Evolutionary conservation across 2,329 filamentous ascomycete species (phyloP).

Genomic region (Aspergillus sp.): DNA sequence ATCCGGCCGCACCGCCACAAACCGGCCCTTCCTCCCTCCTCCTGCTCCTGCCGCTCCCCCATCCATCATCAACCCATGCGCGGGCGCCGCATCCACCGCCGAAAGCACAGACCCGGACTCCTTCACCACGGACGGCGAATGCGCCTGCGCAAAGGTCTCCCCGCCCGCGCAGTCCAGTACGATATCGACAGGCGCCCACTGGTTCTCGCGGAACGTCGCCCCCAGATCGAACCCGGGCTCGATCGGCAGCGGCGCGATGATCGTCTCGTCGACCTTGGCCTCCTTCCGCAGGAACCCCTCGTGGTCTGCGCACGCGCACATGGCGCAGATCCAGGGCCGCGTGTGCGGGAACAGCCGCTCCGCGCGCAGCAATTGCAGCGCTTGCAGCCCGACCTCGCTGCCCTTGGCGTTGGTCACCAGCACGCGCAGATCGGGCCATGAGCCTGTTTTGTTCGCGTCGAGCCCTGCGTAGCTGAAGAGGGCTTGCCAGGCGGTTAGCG

Average conservation of each 20-base stretch:
- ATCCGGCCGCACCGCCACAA: slow-evolving; percentile 30
- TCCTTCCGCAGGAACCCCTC: slow-evolving; percentile 17
- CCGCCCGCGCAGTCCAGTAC: slow-evolving; percentile 32
- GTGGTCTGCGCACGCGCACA: slow-evolving; percentile 15
- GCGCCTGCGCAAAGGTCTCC: slow-evolving; percentile 24
- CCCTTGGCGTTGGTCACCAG: slow-evolving; percentile 30
- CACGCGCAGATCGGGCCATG: slow-evolving; percentile 18
- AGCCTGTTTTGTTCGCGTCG: slow-evolving; percentile 13
- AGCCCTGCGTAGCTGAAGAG: slow-evolving; percentile 29
- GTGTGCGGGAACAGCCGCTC: slow-evolving; percentile 20
- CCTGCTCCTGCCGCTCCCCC: slow-evolving; percentile 3
- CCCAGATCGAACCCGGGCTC: slow-evolving; percentile 21
- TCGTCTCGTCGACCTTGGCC: slow-evolving; percentile 25
- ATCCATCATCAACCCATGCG: slow-evolving; percentile 5
- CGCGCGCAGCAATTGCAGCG: slow-evolving; percentile 29
- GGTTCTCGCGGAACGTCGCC: slow-evolving; percentile 19
- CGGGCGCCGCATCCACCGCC: slow-evolving; percentile 21
- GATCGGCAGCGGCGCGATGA: slow-evolving; percentile 20
- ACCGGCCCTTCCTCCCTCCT: slow-evolving; percentile 15
- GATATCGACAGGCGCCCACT: slow-evolving; percentile 30
- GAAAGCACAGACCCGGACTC: slow-evolving; percentile 27
- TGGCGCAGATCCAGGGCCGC: slow-evolving; percentile 31
- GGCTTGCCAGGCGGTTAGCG: slow-evolving; percentile 35
- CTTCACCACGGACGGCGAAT: slow-evolving; percentile 23
- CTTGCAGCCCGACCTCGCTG: slow-evolving; percentile 29